Evolutionary conservation across 1,139 yeast genomes (phyloP).

Genomic region (Lipomyces yarrowii): DNA sequence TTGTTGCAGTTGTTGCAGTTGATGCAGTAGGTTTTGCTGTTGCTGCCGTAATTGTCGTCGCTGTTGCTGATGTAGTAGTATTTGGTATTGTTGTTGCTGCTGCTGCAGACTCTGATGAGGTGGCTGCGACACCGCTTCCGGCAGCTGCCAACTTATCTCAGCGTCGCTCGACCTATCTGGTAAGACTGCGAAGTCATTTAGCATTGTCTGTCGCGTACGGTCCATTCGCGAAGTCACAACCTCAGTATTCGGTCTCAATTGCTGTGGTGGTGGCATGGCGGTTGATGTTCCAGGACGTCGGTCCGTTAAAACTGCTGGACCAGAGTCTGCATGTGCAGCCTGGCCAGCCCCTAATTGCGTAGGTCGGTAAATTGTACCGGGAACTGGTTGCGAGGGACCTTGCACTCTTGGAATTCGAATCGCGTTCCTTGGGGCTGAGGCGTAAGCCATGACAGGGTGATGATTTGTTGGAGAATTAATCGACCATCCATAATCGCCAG

Average conservation of each 20-base stretch:
- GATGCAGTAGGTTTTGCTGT: too few species aligned
- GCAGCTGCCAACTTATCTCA: background rate
- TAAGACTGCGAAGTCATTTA: background rate
- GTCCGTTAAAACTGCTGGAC: background rate
- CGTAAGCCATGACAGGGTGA: background rate
- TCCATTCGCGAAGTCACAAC: background rate
- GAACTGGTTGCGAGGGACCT: background rate
- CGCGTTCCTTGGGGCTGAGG: background rate
- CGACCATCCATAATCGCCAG: slow-evolving; percentile 7
- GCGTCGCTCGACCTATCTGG: background rate
- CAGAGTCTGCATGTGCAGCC: background rate
- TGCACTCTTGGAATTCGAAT: background rate
- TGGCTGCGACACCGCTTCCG: background rate
- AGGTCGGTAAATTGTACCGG: background rate
- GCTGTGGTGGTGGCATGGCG: background rate
- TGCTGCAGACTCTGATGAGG: background rate
- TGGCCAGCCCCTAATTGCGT: background rate
- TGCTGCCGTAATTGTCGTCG: background rate
- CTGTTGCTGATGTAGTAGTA: slow-evolving; percentile 1
- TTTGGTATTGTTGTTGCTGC: slow-evolving; percentile 6
- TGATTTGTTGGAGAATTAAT: background rate
- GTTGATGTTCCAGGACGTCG: background rate
- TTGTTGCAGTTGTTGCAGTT: background rate
- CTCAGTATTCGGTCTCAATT: background rate
- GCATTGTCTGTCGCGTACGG: background rate